Base-by-base conservation (phyloP, 495 filamentous ascomycete species). In the Terfezia claveryi region DNA sequence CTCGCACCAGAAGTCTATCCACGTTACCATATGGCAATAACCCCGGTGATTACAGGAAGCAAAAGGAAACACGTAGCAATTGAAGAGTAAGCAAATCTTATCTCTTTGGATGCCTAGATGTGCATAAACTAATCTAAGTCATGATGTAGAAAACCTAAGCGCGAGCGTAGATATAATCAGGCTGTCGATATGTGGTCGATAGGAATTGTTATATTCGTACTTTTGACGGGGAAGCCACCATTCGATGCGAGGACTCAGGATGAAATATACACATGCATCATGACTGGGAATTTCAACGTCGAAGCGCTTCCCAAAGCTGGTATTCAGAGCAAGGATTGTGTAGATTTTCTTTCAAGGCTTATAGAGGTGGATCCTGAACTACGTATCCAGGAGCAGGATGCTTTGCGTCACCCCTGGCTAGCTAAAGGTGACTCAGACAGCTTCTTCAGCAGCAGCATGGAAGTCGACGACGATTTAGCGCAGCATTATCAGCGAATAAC, bases 1-100 rank as follows among this genome's bases (percentile, higher is more conserved):
- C 94, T 92, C 63, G 91, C 91, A 2, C 91, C 91, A 1, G 91
- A 98, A 64, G 87, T 98, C 2, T 98, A 94, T 63, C 82, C 83
- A 0, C 82, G 87, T 53, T 94, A 86, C 65, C 4, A 51, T 51
- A 12, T 51, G n/a, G 46, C 55, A 36, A 57, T 50, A n/a, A 49
- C 53, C 11, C 8, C 60, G 6, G 49, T 60, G 16, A 54, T 53
- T 10, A 53, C 38, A 0, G 44, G 57, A 71, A 76, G 57, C 60
- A 68, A 7, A 55, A 58, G 37, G 73, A 73, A 46, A 46, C 41
- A 46, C 8, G 41, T 0, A 14, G 41, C 41, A 46, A 46, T 46
- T 51, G 50, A 51, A 17, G 50, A 2, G 23, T 51, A 32, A 17
- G 50, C 23, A 12, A 7, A 4, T 51, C n/a, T 32, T 51, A 20